Conservation (phyloP, 192 early-diverging fungal species). For the Cetraspora pellucida region DNA sequence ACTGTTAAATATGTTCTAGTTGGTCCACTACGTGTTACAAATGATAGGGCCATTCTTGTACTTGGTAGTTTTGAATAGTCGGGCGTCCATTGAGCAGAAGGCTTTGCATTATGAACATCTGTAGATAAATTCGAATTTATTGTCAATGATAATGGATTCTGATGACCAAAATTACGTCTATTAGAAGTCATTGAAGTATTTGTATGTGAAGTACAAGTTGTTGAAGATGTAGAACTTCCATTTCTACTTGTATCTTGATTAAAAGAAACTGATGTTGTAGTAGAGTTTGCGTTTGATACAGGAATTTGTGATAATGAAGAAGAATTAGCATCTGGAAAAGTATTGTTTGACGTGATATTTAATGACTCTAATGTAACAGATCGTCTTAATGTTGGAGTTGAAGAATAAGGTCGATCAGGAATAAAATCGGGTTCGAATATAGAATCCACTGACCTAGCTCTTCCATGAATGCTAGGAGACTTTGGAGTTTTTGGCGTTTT, state of each 20-base stretch:
- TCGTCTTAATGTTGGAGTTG: background rate
- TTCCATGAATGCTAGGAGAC: background rate
- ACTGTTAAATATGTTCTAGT: conserved; percentile 13
- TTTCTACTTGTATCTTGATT: too few species aligned
- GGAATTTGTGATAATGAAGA: too few species aligned
- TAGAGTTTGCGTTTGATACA: too few species aligned
- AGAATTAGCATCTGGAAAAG: too few species aligned
- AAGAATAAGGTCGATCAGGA: background rate
- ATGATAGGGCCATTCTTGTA: conserved; percentile 12
- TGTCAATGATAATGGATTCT: background rate
- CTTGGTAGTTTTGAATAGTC: conserved; percentile 26
- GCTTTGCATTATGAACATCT: background rate
- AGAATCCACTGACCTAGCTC: conserved; percentile 18
- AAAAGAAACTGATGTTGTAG: too few species aligned
- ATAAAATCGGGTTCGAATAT: conserved; percentile 4
- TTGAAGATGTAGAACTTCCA: too few species aligned
- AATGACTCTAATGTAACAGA: too few species aligned
- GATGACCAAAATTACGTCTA: conserved; percentile 6
- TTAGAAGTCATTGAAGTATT: too few species aligned
- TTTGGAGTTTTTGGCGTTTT: background rate
- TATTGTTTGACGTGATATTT: too few species aligned
- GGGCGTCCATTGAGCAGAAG: background rate
- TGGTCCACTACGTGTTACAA: background rate
- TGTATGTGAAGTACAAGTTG: background rate
- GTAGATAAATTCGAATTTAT: background rate